phyloP scores from a whole-genome alignment of 169 alveolate species.

The Plasmodium inui region DNA sequence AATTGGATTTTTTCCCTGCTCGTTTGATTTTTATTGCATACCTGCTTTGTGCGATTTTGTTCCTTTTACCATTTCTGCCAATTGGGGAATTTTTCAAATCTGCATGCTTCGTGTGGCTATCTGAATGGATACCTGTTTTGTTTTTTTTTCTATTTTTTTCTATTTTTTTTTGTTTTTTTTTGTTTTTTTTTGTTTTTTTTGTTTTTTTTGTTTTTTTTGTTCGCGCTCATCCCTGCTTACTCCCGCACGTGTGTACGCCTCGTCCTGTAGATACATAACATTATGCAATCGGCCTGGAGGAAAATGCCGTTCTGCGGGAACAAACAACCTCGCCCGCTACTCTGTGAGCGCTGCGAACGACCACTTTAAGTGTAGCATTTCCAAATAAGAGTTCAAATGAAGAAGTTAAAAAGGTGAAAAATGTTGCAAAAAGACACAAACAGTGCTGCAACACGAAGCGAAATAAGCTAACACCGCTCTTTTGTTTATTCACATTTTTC shows the following conservation, averaged over 20 bases:
- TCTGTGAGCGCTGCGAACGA: background rate
- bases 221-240: background rate
- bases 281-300: background rate
- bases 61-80: background rate
- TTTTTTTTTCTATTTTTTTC: background rate
- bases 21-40: background rate
- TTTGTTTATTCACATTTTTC: background rate
- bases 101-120: background rate
- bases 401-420: conserved; percentile 19
- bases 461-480: background rate
- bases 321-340: background rate
- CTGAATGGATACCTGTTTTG: background rate
- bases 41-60: background rate
- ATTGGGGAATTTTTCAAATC: background rate
- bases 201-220: background rate
- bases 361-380: conserved; percentile 5
- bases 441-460: background rate
- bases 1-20: background rate
- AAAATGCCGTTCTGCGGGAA: background rate
- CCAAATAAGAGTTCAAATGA: conserved; percentile 18
- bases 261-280: conserved; percentile 64
- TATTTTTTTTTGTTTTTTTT: background rate
- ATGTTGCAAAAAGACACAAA: conserved; percentile 5
- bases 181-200: background rate
- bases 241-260: conserved; percentile 16